Conservation (phyloP, 495 filamentous ascomycete genomes). For the Oleoguttula mirabilis region DNA sequence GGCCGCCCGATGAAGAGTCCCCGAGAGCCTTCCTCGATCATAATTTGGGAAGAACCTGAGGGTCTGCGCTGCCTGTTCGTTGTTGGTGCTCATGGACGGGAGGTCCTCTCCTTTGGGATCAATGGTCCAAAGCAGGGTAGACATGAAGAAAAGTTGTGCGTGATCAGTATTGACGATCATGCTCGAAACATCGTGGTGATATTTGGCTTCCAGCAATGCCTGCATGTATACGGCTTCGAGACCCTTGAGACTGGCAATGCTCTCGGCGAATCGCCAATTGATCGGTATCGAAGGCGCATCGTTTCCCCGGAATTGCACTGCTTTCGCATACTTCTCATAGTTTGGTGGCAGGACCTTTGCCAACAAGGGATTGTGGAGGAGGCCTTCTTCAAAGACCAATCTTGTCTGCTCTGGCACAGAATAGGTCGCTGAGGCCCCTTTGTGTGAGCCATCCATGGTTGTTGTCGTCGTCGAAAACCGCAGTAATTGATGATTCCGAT, state of each 20-base stretch:
- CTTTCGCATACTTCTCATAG: too few relatives aligned
- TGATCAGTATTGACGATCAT: slow-evolving; percentile 25
- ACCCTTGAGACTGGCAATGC: slow-evolving; percentile 18
- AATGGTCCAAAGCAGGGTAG: slow-evolving; percentile 16
- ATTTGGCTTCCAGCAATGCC: slow-evolving; percentile 23
- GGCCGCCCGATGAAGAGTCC: slow-evolving; percentile 21
- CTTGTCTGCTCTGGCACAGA: too few relatives aligned
- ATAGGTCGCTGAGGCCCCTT: too few relatives aligned
- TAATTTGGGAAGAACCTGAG: slow-evolving; percentile 21
- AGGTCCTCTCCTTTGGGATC: slow-evolving; percentile 17
- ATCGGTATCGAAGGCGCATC: slow-evolving; percentile 26
- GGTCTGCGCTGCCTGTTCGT: slow-evolving; percentile 10
- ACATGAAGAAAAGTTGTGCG: slow-evolving; percentile 34
- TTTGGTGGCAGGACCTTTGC: too few relatives aligned
- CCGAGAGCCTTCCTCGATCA: slow-evolving; percentile 19
- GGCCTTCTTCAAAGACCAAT: too few relatives aligned
- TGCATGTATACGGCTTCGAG: slow-evolving; percentile 25
- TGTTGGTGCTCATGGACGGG: neutral
- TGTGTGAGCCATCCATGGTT: too few relatives aligned
- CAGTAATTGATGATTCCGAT: too few relatives aligned
- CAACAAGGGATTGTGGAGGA: too few relatives aligned
- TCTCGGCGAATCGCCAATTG: slow-evolving; percentile 30
- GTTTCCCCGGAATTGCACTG: slow-evolving; percentile 23
- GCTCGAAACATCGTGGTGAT: slow-evolving; percentile 20
- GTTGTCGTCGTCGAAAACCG: too few relatives aligned